phyloP scores from a whole-genome alignment of 768 basidiomycete species.

The Naematelia aurantialba region DNA sequence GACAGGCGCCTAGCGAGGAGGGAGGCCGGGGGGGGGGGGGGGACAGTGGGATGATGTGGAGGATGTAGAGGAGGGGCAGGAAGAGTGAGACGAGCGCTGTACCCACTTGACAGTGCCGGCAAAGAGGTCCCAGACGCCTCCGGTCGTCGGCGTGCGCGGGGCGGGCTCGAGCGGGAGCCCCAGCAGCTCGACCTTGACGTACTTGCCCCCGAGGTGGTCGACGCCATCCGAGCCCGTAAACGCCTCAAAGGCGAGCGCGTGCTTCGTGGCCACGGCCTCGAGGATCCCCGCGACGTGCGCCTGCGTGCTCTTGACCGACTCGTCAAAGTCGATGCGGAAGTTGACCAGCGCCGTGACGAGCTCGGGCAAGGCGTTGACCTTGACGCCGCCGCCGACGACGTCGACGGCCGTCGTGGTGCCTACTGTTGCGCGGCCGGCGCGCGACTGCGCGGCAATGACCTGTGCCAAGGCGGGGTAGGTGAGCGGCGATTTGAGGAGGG shows the following conservation, averaged over 20 bases:
- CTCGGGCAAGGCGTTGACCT: constrained; percentile 46
- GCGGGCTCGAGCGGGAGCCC: constrained; percentile 43
- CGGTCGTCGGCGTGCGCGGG: constrained; percentile 36
- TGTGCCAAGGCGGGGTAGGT: constrained; percentile 32
- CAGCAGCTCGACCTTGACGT: constrained; percentile 31
- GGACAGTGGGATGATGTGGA: not conserved
- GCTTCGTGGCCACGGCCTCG: constrained; percentile 26
- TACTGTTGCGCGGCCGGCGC: constrained; percentile 26
- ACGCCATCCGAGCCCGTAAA: constrained; percentile 17
- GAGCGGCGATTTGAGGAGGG: constrained; percentile 22
- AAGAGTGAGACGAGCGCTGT: not conserved
- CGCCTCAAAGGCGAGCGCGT: constrained; percentile 21
- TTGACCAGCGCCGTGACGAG: constrained; percentile 40
- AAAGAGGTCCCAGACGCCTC: constrained; percentile 44
- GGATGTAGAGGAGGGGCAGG: not conserved
- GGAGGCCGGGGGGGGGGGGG: not conserved
- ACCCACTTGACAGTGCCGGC: constrained; percentile 47
- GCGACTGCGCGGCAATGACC: constrained; percentile 14
- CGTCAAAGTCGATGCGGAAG: constrained; percentile 46
- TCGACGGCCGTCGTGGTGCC: constrained; percentile 46
- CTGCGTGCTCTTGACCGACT: constrained; percentile 33
- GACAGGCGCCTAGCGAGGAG: not conserved
- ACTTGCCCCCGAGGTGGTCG: constrained; percentile 21
- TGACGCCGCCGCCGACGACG: constrained; percentile 45
- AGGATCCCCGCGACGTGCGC: constrained; percentile 28